Conservation (phyloP, 345 rosid genomes). For the Aquilaria malaccensis region DNA sequence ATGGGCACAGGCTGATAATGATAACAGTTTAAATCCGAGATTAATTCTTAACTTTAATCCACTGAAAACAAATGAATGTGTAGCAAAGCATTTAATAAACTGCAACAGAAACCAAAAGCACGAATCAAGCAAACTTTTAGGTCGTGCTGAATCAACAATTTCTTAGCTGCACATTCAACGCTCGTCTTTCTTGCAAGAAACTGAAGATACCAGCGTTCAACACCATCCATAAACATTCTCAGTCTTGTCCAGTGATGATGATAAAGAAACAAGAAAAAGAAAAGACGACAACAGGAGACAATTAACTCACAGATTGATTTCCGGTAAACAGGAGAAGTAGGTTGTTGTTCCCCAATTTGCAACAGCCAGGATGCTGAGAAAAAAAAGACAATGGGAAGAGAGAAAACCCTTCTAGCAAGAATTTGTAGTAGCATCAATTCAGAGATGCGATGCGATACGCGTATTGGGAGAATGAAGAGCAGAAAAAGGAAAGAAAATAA, state of each 20-base stretch:
- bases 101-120: not conserved
- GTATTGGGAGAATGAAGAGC: not conserved
- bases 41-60: too few species aligned
- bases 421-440: not conserved
- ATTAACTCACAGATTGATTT: too few species aligned
- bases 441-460: not conserved
- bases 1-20: too few species aligned
- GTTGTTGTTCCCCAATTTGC: not conserved
- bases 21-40: too few species aligned
- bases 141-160: not conserved
- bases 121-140: not conserved
- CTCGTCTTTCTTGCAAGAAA: not conserved
- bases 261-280: too few species aligned
- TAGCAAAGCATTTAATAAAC: not conserved
- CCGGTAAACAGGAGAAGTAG: too few species aligned
- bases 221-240: not conserved
- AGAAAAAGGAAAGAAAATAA: not conserved
- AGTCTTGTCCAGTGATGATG: too few species aligned
- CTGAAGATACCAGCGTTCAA: not conserved
- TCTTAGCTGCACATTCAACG: slow-evolving; percentile 1
- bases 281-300: not conserved
- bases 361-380: not conserved
- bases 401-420: not conserved
- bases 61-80: too few species aligned
- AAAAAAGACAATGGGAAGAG: not conserved